A percentile compares a stretch with the other conserved stretches of the same genome.
Evolutionary conservation across 805 yeast species (phyloP).

Genomic region (Ogataea angusta): DNA sequence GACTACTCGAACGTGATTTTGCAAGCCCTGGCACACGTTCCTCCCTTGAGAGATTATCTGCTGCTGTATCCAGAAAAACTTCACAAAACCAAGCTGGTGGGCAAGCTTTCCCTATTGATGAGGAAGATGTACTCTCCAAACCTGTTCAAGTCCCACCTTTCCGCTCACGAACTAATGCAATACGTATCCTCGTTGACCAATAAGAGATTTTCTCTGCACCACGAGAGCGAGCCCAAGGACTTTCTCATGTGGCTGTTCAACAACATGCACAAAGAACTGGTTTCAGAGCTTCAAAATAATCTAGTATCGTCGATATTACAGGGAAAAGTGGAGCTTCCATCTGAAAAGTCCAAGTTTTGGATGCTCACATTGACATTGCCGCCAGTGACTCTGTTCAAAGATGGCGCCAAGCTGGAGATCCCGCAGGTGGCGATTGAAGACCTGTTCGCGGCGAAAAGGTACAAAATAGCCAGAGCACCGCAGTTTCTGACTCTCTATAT

Average conservation of each 20-base stretch:
- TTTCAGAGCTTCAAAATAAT: constrained; percentile 19
- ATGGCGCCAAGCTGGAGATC: constrained; percentile 40
- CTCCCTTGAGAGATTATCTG: constrained; percentile 45
- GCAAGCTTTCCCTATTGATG: constrained; percentile 43
- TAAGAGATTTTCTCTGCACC: constrained; percentile 38
- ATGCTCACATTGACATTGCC: constrained; percentile 60
- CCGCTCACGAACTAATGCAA: constrained; percentile 65
- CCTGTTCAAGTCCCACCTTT: constrained; percentile 57
- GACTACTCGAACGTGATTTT: constrained; percentile 58
- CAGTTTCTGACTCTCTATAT: constrained; percentile 52
- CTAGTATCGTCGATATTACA: constrained; percentile 42
- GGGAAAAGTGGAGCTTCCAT: constrained; percentile 42
- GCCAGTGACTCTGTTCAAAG: constrained; percentile 50
- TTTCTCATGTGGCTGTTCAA: constrained; percentile 62
- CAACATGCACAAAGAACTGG: constrained; percentile 34
- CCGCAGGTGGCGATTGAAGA: constrained; percentile 48
- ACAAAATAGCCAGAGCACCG: constrained; percentile 45
- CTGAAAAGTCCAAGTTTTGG: constrained; percentile 43
- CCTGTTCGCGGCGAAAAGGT: constrained; percentile 43
- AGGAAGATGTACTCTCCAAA: constrained; percentile 64
- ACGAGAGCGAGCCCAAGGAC: constrained; percentile 49
- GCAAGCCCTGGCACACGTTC: constrained; percentile 53
- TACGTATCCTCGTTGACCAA: constrained; percentile 42
- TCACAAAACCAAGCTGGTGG: constrained; percentile 37
- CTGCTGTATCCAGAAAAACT: constrained; percentile 28